phyloP scores from a whole-genome alignment of 2,329 filamentous ascomycete species.

The Macrophomina pseudophaseolina region DNA sequence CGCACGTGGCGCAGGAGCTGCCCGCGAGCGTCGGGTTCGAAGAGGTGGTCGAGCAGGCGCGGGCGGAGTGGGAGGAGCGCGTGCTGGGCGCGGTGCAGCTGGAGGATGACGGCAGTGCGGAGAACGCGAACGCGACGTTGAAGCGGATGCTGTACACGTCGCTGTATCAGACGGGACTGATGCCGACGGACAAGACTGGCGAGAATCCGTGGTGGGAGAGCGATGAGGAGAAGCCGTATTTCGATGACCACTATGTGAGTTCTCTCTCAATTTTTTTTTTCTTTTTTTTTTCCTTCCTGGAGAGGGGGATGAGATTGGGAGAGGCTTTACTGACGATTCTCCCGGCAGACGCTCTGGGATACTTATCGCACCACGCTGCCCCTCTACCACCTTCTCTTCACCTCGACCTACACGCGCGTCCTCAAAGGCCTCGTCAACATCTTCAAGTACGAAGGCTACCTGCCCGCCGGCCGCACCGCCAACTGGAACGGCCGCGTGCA shows the following conservation, averaged over 20 bases:
- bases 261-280: not conserved
- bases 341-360: constrained; percentile 22
- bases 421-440: constrained; percentile 32
- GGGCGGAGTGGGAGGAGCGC: constrained; percentile 53
- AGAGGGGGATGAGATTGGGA: too few species aligned
- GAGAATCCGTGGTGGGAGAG: constrained; percentile 51
- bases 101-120: not conserved
- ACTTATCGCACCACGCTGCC: constrained; percentile 28
- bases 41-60: constrained; percentile 47
- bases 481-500: constrained; percentile 44
- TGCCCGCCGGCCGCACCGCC: constrained; percentile 42
- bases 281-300: too few species aligned
- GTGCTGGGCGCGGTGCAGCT: constrained; percentile 63
- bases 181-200: constrained; percentile 50
- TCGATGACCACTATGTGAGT: constrained; percentile 44
- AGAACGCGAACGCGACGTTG: constrained; percentile 23
- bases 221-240: constrained; percentile 45
- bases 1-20: constrained; percentile 64
- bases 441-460: constrained; percentile 38
- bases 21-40: constrained; percentile 48
- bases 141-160: constrained; percentile 41
- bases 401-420: constrained; percentile 27
- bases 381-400: constrained; percentile 30
- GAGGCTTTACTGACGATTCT: too few species aligned
- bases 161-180: constrained; percentile 44